Conservation (phyloP, 176 grass and related monocot species). For the Elaeis guineensis region DNA sequence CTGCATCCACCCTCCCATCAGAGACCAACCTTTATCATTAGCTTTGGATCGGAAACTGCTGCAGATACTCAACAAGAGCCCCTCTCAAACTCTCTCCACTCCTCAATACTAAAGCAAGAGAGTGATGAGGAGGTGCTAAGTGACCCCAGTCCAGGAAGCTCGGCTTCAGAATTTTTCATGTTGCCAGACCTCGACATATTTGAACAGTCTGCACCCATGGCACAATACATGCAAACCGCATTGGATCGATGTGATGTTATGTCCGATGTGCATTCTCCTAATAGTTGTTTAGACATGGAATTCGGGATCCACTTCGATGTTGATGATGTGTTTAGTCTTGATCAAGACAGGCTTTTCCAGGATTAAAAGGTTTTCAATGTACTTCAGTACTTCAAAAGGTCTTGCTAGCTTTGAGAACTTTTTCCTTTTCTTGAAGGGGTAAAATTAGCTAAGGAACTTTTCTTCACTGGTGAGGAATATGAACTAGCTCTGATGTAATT, state of each 20-base stretch:
- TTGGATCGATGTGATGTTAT: conserved; percentile 11
- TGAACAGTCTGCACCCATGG: conserved; percentile 16
- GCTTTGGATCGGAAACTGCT: conserved; percentile 18
- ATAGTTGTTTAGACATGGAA: conserved; percentile 16
- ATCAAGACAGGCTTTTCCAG: too few species aligned
- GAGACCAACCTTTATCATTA: conserved; percentile 26
- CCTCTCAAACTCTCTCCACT: neutral
- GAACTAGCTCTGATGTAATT: too few species aligned
- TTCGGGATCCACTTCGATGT: conserved; percentile 11
- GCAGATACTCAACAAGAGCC: neutral
- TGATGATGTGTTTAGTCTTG: too few species aligned
- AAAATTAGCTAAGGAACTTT: too few species aligned
- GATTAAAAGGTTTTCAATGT: too few species aligned
- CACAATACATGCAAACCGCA: neutral
- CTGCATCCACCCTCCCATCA: conserved; percentile 6
- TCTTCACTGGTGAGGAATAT: too few species aligned
- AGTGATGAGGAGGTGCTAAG: conserved; percentile 17
- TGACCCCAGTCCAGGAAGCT: conserved; percentile 1
- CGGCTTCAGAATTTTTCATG: conserved; percentile 4
- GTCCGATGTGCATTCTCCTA: conserved; percentile 9
- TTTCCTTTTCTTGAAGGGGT: too few species aligned
- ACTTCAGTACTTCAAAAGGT: too few species aligned
- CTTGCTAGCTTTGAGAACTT: too few species aligned
- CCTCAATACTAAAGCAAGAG: conserved; percentile 9
- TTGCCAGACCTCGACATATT: conserved; percentile 33